Evolutionary conservation across 2,329 filamentous ascomycete species (phyloP).

Genomic region (Epichloe scottii): DNA sequence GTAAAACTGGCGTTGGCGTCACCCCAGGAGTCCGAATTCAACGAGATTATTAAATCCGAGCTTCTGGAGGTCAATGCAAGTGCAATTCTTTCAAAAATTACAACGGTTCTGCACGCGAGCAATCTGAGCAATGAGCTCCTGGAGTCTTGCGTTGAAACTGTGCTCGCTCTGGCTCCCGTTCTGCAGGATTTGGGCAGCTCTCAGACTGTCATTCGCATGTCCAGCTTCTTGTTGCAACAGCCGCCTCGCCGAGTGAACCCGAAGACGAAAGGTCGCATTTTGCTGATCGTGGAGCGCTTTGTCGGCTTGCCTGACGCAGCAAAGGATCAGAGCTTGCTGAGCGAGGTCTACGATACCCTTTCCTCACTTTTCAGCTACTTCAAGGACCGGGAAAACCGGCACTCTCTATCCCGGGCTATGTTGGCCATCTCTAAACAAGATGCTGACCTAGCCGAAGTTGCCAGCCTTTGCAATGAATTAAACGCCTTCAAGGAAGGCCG

Average conservation of each 20-base stretch:
- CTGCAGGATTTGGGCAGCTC: constrained; percentile 58
- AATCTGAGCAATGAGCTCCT: constrained; percentile 60
- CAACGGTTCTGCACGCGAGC: constrained; percentile 48
- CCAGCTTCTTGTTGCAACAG: constrained; percentile 70
- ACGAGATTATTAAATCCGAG: constrained; percentile 41
- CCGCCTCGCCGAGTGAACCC: constrained; percentile 74
- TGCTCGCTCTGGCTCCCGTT: constrained; percentile 63
- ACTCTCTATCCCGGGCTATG: constrained; percentile 62
- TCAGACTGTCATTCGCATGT: constrained; percentile 66
- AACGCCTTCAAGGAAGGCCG: constrained; percentile 65
- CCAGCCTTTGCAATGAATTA: constrained; percentile 60
- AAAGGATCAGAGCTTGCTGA: constrained; percentile 35
- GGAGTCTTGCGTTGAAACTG: constrained; percentile 63
- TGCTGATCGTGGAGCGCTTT: constrained; percentile 72
- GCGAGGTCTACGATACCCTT: constrained; percentile 58
- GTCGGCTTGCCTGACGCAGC: constrained; percentile 46
- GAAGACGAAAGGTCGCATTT: constrained; percentile 67
- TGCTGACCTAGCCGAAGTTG: constrained; percentile 45
- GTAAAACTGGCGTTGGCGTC: constrained; percentile 47
- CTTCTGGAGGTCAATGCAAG: constrained; percentile 46
- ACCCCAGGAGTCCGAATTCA: constrained; percentile 41
- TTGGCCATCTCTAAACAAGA: constrained; percentile 56
- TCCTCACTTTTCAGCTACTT: constrained; percentile 84
- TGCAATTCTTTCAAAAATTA: constrained; percentile 54
- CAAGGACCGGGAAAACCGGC: constrained; percentile 65